Evolutionary conservation across 208 protist genomes (phyloP).

Genomic region (Leishmania aethiopica): DNA sequence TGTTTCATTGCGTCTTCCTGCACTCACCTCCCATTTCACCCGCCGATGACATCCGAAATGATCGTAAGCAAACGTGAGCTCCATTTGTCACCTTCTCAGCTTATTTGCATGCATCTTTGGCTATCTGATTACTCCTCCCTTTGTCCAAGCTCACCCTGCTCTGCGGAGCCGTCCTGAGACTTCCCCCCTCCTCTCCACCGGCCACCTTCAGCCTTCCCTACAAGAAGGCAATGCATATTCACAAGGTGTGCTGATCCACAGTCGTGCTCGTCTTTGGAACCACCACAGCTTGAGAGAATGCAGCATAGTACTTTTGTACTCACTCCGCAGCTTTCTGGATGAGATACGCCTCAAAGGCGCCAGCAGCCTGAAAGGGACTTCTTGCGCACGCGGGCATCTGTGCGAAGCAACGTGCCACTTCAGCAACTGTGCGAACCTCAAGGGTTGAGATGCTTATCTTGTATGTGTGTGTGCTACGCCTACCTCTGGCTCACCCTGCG

Average conservation of each 20-base stretch:
- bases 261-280: background rate
- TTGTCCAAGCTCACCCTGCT: background rate
- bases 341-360: background rate
- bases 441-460: background rate
- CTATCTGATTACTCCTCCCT: background rate
- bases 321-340: background rate
- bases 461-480: background rate
- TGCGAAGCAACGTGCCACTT: background rate
- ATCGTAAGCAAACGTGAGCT: no score
- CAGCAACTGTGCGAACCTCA: background rate
- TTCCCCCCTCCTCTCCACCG: background rate
- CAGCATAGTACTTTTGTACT: background rate
- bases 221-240: background rate
- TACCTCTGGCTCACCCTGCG: no score
- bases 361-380: background rate
- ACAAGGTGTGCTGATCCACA: background rate
- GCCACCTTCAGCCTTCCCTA: background rate
- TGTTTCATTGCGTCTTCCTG: background rate
- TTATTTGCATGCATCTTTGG: background rate
- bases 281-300: background rate
- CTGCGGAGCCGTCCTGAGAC: background rate
- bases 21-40: background rate
- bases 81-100: background rate
- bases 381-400: background rate
- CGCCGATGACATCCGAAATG: no score